Evolutionary conservation across 495 filamentous ascomycete genomes (phyloP).

Genomic region (Neurospora tetraspora): DNA sequence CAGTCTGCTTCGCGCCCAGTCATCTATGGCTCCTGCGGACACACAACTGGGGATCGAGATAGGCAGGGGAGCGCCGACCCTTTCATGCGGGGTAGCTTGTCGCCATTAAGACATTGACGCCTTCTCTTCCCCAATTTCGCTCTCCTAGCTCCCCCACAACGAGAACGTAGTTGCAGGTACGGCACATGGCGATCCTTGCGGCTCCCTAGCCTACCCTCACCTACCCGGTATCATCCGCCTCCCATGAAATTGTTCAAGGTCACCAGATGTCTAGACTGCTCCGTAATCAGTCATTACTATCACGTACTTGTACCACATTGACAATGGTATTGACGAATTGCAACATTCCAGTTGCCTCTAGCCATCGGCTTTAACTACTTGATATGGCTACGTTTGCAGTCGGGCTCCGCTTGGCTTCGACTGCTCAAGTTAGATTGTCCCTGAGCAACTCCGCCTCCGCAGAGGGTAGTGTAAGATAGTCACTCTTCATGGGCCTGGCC

Average conservation of each 20-base stretch:
- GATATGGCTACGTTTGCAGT: neutral
- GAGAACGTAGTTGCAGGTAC: neutral
- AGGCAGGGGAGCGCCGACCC: neutral
- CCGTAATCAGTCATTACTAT: neutral
- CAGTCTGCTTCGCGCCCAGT: too few relatives aligned
- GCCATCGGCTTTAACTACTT: neutral
- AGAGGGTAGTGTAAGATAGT: neutral
- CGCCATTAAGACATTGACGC: neutral
- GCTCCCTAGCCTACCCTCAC: neutral
- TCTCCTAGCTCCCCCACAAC: neutral
- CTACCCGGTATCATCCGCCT: neutral
- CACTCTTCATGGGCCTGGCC: neutral
- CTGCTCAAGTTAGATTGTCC: neutral
- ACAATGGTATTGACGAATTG: neutral
- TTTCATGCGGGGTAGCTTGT: conserved; percentile 5
- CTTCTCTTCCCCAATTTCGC: neutral
- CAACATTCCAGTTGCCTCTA: neutral
- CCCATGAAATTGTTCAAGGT: neutral
- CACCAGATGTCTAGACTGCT: neutral
- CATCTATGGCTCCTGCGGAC: neutral
- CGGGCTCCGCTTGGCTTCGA: neutral
- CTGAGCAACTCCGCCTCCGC: neutral
- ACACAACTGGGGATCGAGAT: conserved; percentile 2
- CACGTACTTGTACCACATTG: neutral
- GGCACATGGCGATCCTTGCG: neutral